These are phyloP conservation scores for Yamadazyma songkhlaensis DNA, from an alignment of 1,139 yeast species.

Conservation along the genomic window DNA sequence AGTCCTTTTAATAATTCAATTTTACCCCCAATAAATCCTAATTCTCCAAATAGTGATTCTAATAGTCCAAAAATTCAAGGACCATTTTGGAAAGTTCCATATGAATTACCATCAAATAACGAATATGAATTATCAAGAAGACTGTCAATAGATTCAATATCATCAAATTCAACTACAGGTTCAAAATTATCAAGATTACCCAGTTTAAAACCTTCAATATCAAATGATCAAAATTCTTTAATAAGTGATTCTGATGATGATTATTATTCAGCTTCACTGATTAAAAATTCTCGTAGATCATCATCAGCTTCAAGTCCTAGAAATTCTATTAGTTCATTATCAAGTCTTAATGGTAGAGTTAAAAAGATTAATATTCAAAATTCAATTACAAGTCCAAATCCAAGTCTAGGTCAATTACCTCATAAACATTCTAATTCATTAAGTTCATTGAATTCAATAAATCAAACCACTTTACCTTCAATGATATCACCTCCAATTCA, in stretches of 20 bases:
- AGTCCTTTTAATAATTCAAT: conserved; percentile 5
- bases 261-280: conserved; percentile 29
- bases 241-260: conserved; percentile 43
- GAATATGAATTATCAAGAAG: conserved; percentile 23
- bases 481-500: neutral
- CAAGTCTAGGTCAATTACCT: neutral
- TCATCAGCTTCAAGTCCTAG: conserved; percentile 42
- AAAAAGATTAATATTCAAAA: conserved; percentile 19
- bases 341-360: conserved; percentile 46
- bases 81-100: conserved; percentile 52
- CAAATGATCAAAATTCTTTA: conserved; percentile 16
- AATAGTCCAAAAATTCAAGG: conserved; percentile 41
- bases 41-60: conserved; percentile 11
- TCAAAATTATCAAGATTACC: conserved; percentile 25
- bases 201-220: conserved; percentile 25
- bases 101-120: conserved; percentile 40
- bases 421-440: neutral
- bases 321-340: conserved; percentile 42
- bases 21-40: conserved; percentile 9
- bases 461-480: neutral
- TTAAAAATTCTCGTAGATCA: conserved; percentile 17
- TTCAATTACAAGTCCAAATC: conserved; percentile 1
- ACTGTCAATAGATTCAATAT: conserved; percentile 35
- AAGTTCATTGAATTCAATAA: neutral
- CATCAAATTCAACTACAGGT: conserved; percentile 19